Evolutionary conservation across 75 land plant species (phyloP).

Genomic region (Pseudotsuga menziesii): DNA sequence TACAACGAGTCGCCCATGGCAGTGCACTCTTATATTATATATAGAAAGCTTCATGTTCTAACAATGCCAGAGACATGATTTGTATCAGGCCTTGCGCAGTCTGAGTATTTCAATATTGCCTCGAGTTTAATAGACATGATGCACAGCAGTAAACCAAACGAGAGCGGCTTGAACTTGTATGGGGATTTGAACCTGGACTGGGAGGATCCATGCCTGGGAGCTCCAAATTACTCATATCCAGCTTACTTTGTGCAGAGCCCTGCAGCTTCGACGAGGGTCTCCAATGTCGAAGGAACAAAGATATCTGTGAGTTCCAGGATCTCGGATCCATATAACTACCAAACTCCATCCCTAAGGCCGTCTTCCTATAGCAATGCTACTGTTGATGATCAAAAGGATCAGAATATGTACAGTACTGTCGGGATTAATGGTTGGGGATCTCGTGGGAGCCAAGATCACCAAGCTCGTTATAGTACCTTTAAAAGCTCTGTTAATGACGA

Average conservation of each 20-base stretch:
- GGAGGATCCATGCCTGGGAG: conserved; percentile 7
- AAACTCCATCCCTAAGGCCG: not conserved
- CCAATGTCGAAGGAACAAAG: not conserved
- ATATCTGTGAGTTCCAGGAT: not conserved
- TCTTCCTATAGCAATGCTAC: not conserved
- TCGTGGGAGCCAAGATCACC: too few species aligned
- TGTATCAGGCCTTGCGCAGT: too few species aligned
- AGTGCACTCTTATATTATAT: too few species aligned
- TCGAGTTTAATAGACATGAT: not conserved
- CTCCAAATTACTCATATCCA: not conserved
- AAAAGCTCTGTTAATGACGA: not conserved
- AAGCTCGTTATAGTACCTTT: not conserved
- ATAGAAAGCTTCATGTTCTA: too few species aligned
- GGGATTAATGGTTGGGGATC: too few species aligned
- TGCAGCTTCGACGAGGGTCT: not conserved
- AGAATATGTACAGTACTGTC: not conserved
- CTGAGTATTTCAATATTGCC: too few species aligned
- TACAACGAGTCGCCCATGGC: too few species aligned
- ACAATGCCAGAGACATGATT: too few species aligned
- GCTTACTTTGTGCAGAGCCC: not conserved
- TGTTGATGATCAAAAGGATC: not conserved
- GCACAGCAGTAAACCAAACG: not conserved
- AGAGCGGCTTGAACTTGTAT: not conserved
- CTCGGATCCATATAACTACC: not conserved
- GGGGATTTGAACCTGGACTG: not conserved